A percentile compares a stretch with the other conserved stretches of the same genome.
These are phyloP conservation scores for Paraphoma sp. DNA, from an alignment of 2,329 filamentous ascomycete species.

Conservation along the genomic window DNA sequence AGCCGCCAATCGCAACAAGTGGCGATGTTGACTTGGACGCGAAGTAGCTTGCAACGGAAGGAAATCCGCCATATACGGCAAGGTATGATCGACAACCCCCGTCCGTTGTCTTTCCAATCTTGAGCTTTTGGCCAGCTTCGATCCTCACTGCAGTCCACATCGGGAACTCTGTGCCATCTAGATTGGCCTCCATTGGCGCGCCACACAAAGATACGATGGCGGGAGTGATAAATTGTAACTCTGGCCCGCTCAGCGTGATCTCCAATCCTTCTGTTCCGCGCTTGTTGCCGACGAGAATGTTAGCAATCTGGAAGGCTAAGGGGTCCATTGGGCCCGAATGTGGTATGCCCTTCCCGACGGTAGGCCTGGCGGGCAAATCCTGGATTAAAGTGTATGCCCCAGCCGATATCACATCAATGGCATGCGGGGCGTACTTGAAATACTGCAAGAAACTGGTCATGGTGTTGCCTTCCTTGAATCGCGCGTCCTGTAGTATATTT, in stretches of 20 bases:
- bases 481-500: constrained; percentile 55
- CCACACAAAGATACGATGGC: constrained; percentile 66
- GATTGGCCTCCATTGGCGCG: constrained; percentile 57
- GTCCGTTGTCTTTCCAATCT: constrained; percentile 61
- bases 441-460: constrained; percentile 63
- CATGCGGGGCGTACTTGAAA: constrained; percentile 59
- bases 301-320: constrained; percentile 64
- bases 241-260: constrained; percentile 66
- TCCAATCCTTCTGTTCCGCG: constrained; percentile 62
- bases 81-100: constrained; percentile 65
- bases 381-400: constrained; percentile 66
- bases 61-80: constrained; percentile 63
- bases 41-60: constrained; percentile 62
- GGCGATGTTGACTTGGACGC: constrained; percentile 66
- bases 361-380: constrained; percentile 64
- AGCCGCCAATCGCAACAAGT: constrained; percentile 64
- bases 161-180: constrained; percentile 58
- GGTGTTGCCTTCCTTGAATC: constrained; percentile 59
- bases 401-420: constrained; percentile 63
- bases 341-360: constrained; percentile 64
- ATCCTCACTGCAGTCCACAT: constrained; percentile 65
- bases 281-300: constrained; percentile 65
- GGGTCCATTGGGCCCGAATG: constrained; percentile 68
- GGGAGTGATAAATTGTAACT: constrained; percentile 61
- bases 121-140: constrained; percentile 59